A percentile compares a stretch with the other conserved stretches of the same genome.
Conservation (phyloP, 2,329 filamentous ascomycete genomes). For the Xenosphaeropsis pyriputrescens region DNA sequence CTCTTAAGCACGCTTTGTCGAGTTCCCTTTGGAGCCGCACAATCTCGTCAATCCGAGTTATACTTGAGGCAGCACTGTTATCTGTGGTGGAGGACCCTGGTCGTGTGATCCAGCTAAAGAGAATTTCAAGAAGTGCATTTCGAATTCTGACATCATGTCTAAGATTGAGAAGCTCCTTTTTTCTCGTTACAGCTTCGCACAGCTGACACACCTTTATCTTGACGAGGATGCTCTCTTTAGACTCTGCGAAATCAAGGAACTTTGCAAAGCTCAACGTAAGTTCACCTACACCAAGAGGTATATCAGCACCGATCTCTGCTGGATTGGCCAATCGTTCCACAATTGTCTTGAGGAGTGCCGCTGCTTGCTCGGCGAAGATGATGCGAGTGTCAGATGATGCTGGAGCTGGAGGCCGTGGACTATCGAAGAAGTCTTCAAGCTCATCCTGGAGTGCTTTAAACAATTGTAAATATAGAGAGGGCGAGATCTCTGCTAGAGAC, state of each 20-base stretch:
- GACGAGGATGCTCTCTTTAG: constrained; percentile 39
- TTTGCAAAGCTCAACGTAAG: constrained; percentile 52
- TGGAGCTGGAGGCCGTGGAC: constrained; percentile 32
- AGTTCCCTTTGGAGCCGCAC: constrained; percentile 46
- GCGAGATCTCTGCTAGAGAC: constrained; percentile 48
- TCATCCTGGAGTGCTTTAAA: constrained; percentile 53
- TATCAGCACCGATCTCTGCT: constrained; percentile 44
- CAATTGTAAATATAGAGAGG: constrained; percentile 43
- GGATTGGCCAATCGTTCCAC: constrained; percentile 50
- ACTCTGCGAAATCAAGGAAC: constrained; percentile 39
- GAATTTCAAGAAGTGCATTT: constrained; percentile 53
- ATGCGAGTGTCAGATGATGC: constrained; percentile 44
- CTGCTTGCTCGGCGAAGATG: constrained; percentile 52
- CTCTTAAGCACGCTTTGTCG: constrained; percentile 49
- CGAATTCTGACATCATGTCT: constrained; percentile 54
- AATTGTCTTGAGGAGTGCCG: constrained; percentile 45
- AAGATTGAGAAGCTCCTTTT: constrained; percentile 54
- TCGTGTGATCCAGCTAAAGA: constrained; percentile 54
- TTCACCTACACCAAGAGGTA: constrained; percentile 47
- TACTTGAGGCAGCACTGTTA: constrained; percentile 19
- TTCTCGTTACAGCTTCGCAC: constrained; percentile 47
- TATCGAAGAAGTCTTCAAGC: constrained; percentile 46
- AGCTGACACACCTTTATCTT: constrained; percentile 58
- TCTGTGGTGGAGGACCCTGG: constrained; percentile 36
- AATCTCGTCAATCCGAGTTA: constrained; percentile 38